Conservation (phyloP, 345 rosid species). For the Eucalyptus globulus region DNA sequence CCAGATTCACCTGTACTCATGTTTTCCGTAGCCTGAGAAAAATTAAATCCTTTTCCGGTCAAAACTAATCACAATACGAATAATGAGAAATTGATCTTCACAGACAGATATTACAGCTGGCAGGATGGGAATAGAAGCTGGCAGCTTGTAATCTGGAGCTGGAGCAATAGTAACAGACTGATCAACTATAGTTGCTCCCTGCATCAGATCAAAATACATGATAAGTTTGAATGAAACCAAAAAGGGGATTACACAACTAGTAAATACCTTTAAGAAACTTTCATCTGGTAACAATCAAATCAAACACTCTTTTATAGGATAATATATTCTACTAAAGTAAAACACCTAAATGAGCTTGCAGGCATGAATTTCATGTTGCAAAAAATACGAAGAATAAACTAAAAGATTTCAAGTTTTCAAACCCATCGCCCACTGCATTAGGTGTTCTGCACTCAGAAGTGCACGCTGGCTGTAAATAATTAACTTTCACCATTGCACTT, state of each 20-base stretch:
- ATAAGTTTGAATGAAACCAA: background rate
- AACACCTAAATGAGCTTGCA: background rate
- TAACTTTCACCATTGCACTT: background rate
- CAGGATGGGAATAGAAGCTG: conserved; percentile 18
- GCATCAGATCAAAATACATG: background rate
- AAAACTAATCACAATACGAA: background rate
- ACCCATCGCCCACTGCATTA: background rate
- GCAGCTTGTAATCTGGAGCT: conserved; percentile 65
- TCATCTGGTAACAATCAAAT: background rate
- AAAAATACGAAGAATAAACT: background rate
- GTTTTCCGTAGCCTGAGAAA: conserved; percentile 25
- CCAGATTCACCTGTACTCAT: conserved; percentile 15
- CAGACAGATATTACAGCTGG: conserved; percentile 27
- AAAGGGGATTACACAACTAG: background rate
- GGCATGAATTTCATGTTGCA: background rate
- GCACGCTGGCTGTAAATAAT: background rate
- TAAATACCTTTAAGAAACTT: background rate
- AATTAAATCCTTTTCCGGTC: background rate
- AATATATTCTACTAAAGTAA: background rate
- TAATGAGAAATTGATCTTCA: background rate
- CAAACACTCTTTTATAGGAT: background rate
- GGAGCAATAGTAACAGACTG: conserved; percentile 51
- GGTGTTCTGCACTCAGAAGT: background rate
- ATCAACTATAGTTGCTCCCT: conserved; percentile 92
- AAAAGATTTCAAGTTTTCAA: background rate